These are phyloP conservation scores for Russula emetica DNA, from an alignment of 768 basidiomycete genomes.

Conservation along the genomic window DNA sequence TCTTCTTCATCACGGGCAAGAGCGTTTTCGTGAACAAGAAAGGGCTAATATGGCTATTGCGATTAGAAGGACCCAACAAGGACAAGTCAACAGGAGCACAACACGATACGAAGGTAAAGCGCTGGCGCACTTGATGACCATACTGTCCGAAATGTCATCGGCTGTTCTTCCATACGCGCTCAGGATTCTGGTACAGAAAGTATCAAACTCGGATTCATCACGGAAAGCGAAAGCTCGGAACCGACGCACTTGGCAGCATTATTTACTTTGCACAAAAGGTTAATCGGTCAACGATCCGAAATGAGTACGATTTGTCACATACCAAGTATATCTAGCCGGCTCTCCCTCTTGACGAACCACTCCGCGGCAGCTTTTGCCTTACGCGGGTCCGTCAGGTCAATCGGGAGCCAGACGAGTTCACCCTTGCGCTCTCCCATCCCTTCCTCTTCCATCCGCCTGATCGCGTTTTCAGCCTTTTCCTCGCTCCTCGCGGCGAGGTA, in stretches of 20 bases:
- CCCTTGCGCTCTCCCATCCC: slow-evolving; percentile 34
- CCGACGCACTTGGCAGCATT: slow-evolving; percentile 49
- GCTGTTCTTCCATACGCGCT: slow-evolving; percentile 15
- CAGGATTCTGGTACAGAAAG: slow-evolving; percentile 13
- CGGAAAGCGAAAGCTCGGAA: not conserved
- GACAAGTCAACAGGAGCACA: not conserved
- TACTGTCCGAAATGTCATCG: slow-evolving; percentile 29
- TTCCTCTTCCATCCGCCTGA: slow-evolving; percentile 36
- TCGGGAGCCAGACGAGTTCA: slow-evolving; percentile 36
- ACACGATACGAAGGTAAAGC: not conserved
- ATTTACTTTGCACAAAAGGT: slow-evolving; percentile 40
- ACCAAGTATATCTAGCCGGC: slow-evolving; percentile 45
- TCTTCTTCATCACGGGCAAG: slow-evolving; percentile 48
- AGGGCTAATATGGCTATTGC: slow-evolving; percentile 50
- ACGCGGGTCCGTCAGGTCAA: slow-evolving; percentile 41
- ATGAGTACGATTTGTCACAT: slow-evolving; percentile 31
- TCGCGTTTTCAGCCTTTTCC: slow-evolving; percentile 34
- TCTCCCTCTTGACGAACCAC: slow-evolving; percentile 39
- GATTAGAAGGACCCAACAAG: slow-evolving; percentile 26
- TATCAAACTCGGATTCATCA: not conserved
- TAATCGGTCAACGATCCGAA: not conserved
- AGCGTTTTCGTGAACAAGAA: slow-evolving; percentile 51
- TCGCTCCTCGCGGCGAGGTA: slow-evolving; percentile 38
- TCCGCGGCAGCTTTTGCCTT: slow-evolving; percentile 37
- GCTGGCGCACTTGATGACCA: slow-evolving; percentile 44